A percentile compares a stretch with the other conserved stretches of the same genome.
Conservation (phyloP, 352 stramenopile species). For the Globisporangium apiculatum region DNA sequence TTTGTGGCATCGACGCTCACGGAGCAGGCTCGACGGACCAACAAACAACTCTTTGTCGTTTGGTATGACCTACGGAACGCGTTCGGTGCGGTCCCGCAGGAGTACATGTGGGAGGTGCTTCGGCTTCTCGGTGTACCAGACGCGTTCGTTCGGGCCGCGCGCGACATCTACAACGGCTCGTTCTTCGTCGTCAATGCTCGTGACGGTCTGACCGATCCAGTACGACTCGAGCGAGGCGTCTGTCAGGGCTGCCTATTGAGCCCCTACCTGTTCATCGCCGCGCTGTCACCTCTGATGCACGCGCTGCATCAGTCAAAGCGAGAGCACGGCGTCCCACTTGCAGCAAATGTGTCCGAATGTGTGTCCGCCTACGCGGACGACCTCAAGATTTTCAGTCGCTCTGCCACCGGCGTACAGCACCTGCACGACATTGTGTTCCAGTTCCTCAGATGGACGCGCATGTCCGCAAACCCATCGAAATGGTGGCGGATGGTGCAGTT, state of each 20-base stretch:
- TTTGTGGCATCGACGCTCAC: constrained; percentile 15
- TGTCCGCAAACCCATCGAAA: too few relatives aligned
- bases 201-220: constrained; percentile 8
- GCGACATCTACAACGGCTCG: too few relatives aligned
- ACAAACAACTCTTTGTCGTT: constrained; percentile 7
- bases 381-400: constrained; percentile 19
- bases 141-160: too few relatives aligned
- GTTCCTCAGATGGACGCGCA: too few relatives aligned
- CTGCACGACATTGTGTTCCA: constrained; percentile 15
- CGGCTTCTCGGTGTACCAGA: constrained; percentile 1
- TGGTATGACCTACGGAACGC: constrained; percentile 24
- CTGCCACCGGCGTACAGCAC: constrained; percentile 7
- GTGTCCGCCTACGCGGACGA: constrained; percentile 15
- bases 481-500: too few relatives aligned
- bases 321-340: neutral
- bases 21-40: constrained; percentile 16
- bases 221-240: constrained; percentile 9
- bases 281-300: neutral
- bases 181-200: too few relatives aligned
- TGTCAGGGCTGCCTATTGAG: constrained; percentile 22
- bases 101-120: constrained; percentile 13
- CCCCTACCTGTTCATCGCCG: constrained; percentile 18
- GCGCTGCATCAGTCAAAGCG: too few relatives aligned
- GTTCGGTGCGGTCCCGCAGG: constrained; percentile 17
- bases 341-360: neutral